Base-by-base conservation (phyloP, 106 monocot genomes). In the Platanthera zijinensis region DNA sequence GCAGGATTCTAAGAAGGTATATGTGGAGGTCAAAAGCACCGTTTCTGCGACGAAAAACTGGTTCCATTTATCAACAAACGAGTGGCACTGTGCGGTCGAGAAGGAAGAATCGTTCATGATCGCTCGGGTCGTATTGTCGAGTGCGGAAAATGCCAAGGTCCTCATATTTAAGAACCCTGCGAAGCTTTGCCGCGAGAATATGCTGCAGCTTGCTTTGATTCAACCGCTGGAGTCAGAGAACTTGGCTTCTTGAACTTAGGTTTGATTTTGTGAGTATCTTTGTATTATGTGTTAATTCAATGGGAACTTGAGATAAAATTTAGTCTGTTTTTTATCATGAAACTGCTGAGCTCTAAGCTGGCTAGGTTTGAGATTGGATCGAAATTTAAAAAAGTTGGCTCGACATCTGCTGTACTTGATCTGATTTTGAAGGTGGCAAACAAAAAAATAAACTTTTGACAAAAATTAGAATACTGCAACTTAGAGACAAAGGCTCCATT, bases 21-120 rank as follows among this genome's bases (percentile, higher is more conserved):
- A 76, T 45, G 48, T 88, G 17, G 88, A 88, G 75, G 88, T 88
- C 2, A 88, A 88, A 63, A 69, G 83, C 69, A 85, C 88, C 8
- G 85, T 52, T 59, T 88, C 85, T 18, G 83, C 75, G 21, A 83
- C 17, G 57, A 85, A 85, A 50, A 80, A 85, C 49, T 88, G 88
- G 88, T 88, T 88, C 51, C 48, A 71, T 1, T 83, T 88, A 75
- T 78, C 88, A 18, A 76, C 80, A 14, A 83, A 80, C 32, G 88
- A 88, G 53, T 88, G 80, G 85, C 77, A 78, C 14, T 88, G 78
- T 51, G 88, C 88, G 12, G 22, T 45, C 10, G 83, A 85, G 75
- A 88, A 85, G 64, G 85, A 83, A 15, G 88, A 83, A 14, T 80
- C 78, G 6, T 88, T 75, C 73, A 83, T 74, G 73, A 83, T 88